phyloP scores from a whole-genome alignment of 106 monocot genomes.

The Agapanthus africanus region DNA sequence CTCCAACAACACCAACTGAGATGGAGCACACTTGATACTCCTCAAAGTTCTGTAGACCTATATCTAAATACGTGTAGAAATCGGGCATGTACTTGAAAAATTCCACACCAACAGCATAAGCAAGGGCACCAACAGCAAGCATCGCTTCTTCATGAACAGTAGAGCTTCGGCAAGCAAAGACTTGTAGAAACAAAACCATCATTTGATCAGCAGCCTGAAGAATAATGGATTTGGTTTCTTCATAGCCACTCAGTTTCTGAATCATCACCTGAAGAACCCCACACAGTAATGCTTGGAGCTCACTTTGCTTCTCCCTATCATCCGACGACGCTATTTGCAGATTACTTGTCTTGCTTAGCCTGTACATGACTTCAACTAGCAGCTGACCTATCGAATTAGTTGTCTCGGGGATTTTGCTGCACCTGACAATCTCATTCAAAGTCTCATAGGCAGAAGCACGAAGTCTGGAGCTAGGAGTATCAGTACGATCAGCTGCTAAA shows the following conservation, averaged over 20 bases:
- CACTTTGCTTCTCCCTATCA: constrained; percentile 27
- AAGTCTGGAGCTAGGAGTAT: constrained; percentile 11
- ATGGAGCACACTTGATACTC: constrained; percentile 30
- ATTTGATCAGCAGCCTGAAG: constrained; percentile 20
- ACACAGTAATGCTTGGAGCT: constrained; percentile 22
- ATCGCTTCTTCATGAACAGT: constrained; percentile 29
- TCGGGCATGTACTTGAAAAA: constrained; percentile 26
- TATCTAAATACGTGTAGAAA: constrained; percentile 18
- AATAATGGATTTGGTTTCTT: constrained; percentile 15
- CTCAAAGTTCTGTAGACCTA: constrained; percentile 26
- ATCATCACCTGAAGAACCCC: constrained; percentile 28
- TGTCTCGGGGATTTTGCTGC: constrained; percentile 21
- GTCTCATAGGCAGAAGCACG: constrained; percentile 19
- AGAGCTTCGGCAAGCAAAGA: constrained; percentile 20
- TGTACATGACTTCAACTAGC: constrained; percentile 14
- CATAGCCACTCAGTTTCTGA: constrained; percentile 20
- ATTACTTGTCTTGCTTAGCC: constrained; percentile 11
- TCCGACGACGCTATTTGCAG: constrained; percentile 15
- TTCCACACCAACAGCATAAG: constrained; percentile 18
- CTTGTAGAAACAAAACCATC: constrained; percentile 16
- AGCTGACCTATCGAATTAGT: constrained; percentile 11
- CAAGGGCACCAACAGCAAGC: constrained; percentile 24
- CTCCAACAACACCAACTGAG: constrained; percentile 25
- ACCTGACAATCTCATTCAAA: constrained; percentile 24
- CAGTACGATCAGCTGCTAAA: constrained; percentile 9